Base-by-base conservation (phyloP, 306 rosid species). In the Dryas octopetala region DNA sequence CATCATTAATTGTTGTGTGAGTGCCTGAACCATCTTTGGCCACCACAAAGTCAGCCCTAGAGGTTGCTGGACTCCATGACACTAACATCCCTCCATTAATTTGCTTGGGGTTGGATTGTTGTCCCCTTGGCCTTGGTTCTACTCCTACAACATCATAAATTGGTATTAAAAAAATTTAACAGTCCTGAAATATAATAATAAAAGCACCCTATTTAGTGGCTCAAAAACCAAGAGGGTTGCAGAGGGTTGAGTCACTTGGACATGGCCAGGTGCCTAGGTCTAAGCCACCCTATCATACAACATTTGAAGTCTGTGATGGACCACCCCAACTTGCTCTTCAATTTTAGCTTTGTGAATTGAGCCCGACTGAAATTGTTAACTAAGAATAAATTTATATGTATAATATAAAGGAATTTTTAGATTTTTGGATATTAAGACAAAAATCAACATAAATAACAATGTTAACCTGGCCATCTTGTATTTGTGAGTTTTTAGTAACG, bases 21-120 rank as follows among this genome's bases (percentile, higher is more conserved):
- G 51, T 84, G 26, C 90, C 89, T 48, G 90, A 89, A 19, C 93
- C 92, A 73, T 85, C 93, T 44, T 87, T 85, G 19, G 90, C 89
- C 67, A 89, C 94, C 62, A 71, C 80, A 15, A 87, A 79, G 15
- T 89, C 72, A 43, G 93, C 83, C 58, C 60, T 76, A 1, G 79
- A 68, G 4, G 49, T 83, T 69, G 40, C 50, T 40, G 77, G 74
- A 66, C 52, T 79, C 92, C 97, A 91, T 75, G 91, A 84, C 44
- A 75, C 87, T 66, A 87, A 64, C 1, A 79, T 59, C 3, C 85
- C 93, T 40, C 44, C 65, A 15, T 70, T 32, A 32, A 32, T 73
- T 79, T 74, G 54, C 43, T 10, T 66, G 28, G 76, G 66, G 1
- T 57, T 38, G 5, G 77, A 15, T 47, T 47, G 28, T 72, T 71